phyloP scores from a whole-genome alignment of 257 asterid genomes.

The Paraleonurus japonicus region DNA sequence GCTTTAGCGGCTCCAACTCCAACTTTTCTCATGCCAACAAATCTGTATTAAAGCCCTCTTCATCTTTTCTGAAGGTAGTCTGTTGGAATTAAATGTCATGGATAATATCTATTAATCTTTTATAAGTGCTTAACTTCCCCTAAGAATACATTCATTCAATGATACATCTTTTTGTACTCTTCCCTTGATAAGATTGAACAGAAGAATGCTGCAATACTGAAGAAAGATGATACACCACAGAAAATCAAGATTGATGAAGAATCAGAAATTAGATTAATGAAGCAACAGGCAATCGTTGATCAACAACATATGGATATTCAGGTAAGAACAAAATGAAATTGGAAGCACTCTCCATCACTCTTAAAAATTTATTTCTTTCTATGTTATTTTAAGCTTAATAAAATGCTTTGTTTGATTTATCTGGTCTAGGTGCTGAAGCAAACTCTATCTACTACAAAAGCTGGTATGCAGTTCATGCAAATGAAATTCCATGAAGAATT shows the following conservation, averaged over 20 bases:
- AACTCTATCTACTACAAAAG: slow-evolving; percentile 69
- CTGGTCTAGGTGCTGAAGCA: slow-evolving; percentile 64
- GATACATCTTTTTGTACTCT: slow-evolving; percentile 9
- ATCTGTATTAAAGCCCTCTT: slow-evolving; percentile 35
- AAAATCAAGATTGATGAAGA: slow-evolving; percentile 49
- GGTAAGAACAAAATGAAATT: slow-evolving; percentile 37
- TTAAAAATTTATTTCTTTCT: neutral
- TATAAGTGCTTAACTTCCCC: neutral
- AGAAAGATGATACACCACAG: slow-evolving; percentile 40
- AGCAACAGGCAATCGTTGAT: slow-evolving; percentile 58
- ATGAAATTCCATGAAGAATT: slow-evolving; percentile 77
- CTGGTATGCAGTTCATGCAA: slow-evolving; percentile 93
- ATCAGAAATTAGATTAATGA: slow-evolving; percentile 38
- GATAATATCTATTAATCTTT: neutral
- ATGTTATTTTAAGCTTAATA: slow-evolving; percentile 1
- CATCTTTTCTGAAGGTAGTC: slow-evolving; percentile 48
- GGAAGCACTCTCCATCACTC: slow-evolving; percentile 4
- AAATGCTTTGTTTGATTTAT: slow-evolving; percentile 16
- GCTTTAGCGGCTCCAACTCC: slow-evolving; percentile 43
- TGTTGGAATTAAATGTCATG: neutral
- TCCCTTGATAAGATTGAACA: slow-evolving; percentile 40
- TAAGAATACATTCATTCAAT: slow-evolving; percentile 12
- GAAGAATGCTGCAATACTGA: slow-evolving; percentile 32
- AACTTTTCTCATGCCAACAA: slow-evolving; percentile 39
- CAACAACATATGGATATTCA: slow-evolving; percentile 64